A percentile compares a stretch with the other conserved stretches of the same genome.
Evolutionary conservation across 2,329 filamentous ascomycete genomes (phyloP).

Genomic region (Teratosphaeria zuluensis): DNA sequence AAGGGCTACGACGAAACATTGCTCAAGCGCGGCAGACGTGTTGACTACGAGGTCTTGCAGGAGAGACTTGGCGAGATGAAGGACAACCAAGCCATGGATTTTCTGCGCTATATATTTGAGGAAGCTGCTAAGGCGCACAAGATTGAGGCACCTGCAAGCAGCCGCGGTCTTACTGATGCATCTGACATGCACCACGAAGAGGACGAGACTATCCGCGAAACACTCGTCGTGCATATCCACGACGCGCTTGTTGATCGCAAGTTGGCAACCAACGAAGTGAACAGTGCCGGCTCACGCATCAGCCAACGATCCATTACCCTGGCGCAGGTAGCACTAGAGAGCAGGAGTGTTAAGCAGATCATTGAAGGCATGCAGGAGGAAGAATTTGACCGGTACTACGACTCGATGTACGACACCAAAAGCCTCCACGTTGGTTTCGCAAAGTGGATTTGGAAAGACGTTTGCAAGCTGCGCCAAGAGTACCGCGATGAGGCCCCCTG

Average conservation of each 20-base stretch:
- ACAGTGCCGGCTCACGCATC: background rate
- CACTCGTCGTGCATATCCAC: background rate
- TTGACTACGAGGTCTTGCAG: too few relatives aligned
- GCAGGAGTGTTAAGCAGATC: background rate
- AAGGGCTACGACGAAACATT: too few relatives aligned
- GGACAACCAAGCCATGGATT: too few relatives aligned
- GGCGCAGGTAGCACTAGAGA: background rate
- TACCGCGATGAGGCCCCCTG: background rate
- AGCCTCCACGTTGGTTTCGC: background rate
- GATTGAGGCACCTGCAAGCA: too few relatives aligned
- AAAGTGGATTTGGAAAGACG: background rate
- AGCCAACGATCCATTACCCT: background rate
- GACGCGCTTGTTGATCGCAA: background rate
- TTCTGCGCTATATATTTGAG: too few relatives aligned
- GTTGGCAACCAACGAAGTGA: background rate
- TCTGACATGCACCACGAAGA: too few relatives aligned
- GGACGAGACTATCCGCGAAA: too few relatives aligned
- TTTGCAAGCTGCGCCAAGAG: background rate
- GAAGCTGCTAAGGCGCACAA: too few relatives aligned
- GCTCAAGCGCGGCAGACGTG: too few relatives aligned
- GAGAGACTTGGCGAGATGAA: too few relatives aligned
- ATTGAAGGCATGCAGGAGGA: background rate
- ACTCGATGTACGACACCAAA: background rate
- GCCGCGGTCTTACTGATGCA: too few relatives aligned
- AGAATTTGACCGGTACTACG: background rate